phyloP scores from a whole-genome alignment of 2,329 filamentous ascomycete species.

The Aureobasidium sp. region DNA sequence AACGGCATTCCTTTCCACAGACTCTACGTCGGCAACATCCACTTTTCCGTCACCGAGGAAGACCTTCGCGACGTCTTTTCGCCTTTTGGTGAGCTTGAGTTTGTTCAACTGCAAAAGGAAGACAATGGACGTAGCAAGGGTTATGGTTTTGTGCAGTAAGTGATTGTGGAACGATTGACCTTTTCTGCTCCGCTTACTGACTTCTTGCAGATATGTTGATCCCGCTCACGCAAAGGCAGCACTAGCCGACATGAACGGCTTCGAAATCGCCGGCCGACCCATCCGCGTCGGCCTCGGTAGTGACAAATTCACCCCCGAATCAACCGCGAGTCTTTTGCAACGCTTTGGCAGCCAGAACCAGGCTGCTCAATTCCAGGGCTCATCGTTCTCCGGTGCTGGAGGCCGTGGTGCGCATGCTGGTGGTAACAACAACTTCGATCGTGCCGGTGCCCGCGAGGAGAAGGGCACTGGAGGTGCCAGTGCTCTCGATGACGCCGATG shows the following conservation, averaged over 20 bases:
- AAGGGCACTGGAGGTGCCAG: conserved; percentile 83
- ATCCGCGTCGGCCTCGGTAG: conserved; percentile 99
- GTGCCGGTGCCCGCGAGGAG: conserved; percentile 78
- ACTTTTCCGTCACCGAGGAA: conserved; percentile 97
- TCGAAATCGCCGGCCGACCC: conserved; percentile 92
- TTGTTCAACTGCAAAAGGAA: conserved; percentile 95
- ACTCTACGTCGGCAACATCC: conserved; percentile 97
- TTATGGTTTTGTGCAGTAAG: conserved; percentile 98
- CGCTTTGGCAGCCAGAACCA: conserved; percentile 75
- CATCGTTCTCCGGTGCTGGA: conserved; percentile 82
- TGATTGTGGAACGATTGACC: conserved; percentile 25
- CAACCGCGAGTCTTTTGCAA: conserved; percentile 84
- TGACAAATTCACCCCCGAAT: conserved; percentile 99
- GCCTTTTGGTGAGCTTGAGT: conserved; percentile 95
- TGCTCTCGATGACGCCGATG: conserved; percentile 94
- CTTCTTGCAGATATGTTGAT: conserved; percentile 42
- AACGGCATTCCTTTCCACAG: conserved; percentile 93
- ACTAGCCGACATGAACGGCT: conserved; percentile 98
- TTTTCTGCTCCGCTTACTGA: conserved; percentile 16
- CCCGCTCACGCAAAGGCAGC: conserved; percentile 88
- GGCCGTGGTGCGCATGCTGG: conserved; percentile 79
- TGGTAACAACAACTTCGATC: conserved; percentile 71
- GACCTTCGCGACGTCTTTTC: conserved; percentile 95
- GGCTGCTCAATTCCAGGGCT: conserved; percentile 67
- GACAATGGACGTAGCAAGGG: conserved; percentile 84